phyloP scores from a whole-genome alignment of 2,329 filamentous ascomycete species.

The Talaromyces albobiverticillius region DNA sequence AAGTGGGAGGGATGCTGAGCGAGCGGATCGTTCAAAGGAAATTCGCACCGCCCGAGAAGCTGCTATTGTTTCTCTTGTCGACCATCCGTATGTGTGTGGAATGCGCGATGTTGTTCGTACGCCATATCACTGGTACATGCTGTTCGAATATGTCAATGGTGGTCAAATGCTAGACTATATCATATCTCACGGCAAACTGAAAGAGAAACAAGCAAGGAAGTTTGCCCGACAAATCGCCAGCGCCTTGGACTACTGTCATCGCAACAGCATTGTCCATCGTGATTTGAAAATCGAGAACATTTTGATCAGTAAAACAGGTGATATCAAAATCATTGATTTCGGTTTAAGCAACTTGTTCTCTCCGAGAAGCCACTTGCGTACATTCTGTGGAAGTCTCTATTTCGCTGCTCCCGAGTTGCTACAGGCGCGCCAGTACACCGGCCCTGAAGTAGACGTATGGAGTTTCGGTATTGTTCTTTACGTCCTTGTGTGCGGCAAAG shows the following conservation, averaged over 20 bases:
- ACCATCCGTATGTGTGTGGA: slow-evolving; percentile 93
- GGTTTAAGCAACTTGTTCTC: slow-evolving; percentile 95
- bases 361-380: slow-evolving; percentile 81
- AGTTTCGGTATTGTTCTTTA: slow-evolving; percentile 98
- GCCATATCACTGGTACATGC: slow-evolving; percentile 99
- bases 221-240: slow-evolving; percentile 97
- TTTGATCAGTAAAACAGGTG: slow-evolving; percentile 95
- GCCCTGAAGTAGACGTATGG: slow-evolving; percentile 96
- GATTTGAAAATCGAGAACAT: slow-evolving; percentile 99
- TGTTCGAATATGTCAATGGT: slow-evolving; percentile 98
- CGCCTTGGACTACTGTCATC: slow-evolving; percentile 93
- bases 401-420: slow-evolving; percentile 94
- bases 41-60: slow-evolving; percentile 92
- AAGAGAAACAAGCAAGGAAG: slow-evolving; percentile 97
- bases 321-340: slow-evolving; percentile 99
- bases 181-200: slow-evolving; percentile 93
- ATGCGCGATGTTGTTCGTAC: slow-evolving; percentile 94
- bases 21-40: slow-evolving; percentile 94
- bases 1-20: slow-evolving; percentile 70
- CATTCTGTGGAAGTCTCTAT: slow-evolving; percentile 95
- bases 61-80: slow-evolving; percentile 89
- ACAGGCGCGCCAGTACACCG: slow-evolving; percentile 90
- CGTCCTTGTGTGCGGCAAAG: slow-evolving; percentile 94
- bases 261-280: slow-evolving; percentile 96
- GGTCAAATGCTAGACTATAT: slow-evolving; percentile 99